Conservation (phyloP, 495 filamentous ascomycete species). For the Evernia prunastri region DNA sequence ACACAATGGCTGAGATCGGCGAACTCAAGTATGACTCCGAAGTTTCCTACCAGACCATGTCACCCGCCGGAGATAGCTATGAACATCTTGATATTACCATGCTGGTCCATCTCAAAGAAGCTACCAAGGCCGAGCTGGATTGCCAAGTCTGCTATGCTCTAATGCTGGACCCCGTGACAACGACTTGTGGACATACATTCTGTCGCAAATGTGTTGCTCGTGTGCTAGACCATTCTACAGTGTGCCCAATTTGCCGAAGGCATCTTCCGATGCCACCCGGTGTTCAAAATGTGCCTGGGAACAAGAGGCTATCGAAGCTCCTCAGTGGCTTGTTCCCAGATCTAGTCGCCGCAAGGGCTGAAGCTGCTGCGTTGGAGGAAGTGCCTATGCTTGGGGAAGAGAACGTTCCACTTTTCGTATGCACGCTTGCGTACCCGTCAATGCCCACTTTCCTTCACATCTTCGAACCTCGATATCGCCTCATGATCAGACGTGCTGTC, state of each 20-base stretch:
- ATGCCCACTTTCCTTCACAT: slow-evolving; percentile 83
- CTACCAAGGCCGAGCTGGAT: slow-evolving; percentile 62
- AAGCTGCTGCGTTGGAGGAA: slow-evolving; percentile 47
- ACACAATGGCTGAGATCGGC: slow-evolving; percentile 47
- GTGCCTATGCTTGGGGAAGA: slow-evolving; percentile 45
- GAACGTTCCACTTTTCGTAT: slow-evolving; percentile 70
- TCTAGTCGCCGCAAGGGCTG: slow-evolving; percentile 49
- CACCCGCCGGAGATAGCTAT: slow-evolving; percentile 33
- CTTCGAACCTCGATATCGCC: slow-evolving; percentile 84
- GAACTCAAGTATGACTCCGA: slow-evolving; percentile 49
- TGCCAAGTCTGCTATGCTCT: slow-evolving; percentile 82
- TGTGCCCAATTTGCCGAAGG: slow-evolving; percentile 75
- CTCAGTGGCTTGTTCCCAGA: slow-evolving; percentile 62
- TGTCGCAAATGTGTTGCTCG: slow-evolving; percentile 72
- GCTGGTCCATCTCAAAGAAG: slow-evolving; percentile 52
- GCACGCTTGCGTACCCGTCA: slow-evolving; percentile 69
- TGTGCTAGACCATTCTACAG: slow-evolving; percentile 64
- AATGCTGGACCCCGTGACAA: slow-evolving; percentile 74
- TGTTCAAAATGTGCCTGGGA: slow-evolving; percentile 50
- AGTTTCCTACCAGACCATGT: slow-evolving; percentile 44
- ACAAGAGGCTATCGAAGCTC: slow-evolving; percentile 53
- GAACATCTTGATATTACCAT: slow-evolving; percentile 44
- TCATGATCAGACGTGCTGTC: slow-evolving; percentile 77
- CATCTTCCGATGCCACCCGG: slow-evolving; percentile 54
- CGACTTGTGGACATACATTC: slow-evolving; percentile 82